These are phyloP conservation scores for Hamamelis virginiana DNA, from an alignment of 164 flowering plant genomes.

Conservation along the genomic window DNA sequence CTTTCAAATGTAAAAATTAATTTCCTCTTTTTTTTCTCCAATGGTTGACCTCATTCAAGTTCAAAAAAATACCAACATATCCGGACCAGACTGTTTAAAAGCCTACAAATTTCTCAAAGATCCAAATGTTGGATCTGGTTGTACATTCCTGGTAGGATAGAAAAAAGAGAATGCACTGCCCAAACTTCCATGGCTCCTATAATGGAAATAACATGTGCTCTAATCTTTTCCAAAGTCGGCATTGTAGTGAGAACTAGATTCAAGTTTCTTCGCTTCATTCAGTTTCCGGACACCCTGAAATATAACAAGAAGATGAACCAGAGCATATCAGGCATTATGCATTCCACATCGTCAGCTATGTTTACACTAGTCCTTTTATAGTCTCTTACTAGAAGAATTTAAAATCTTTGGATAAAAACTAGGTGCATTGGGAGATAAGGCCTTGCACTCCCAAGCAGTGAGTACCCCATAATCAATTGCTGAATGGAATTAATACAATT, in stretches of 20 bases:
- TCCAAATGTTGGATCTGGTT: neutral
- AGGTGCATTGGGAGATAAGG: no score
- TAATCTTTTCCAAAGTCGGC: constrained; percentile 91
- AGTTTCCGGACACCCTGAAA: constrained; percentile 83
- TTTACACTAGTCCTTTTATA: neutral
- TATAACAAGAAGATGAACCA: neutral
- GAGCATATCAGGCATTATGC: neutral
- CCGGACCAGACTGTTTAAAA: no score
- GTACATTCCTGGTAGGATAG: neutral
- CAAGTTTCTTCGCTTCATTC: constrained; percentile 88
- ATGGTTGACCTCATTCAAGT: no score
- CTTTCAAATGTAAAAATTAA: no score
- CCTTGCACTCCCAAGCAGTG: no score
- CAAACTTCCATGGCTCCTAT: constrained; percentile 25
- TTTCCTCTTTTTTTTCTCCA: no score
- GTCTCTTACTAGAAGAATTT: neutral
- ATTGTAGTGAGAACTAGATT: constrained; percentile 78
- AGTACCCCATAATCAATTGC: no score
- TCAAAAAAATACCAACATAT: no score
- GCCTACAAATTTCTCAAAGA: no score
- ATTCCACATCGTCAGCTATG: no score
- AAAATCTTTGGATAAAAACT: neutral
- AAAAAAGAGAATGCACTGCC: constrained; percentile 22
- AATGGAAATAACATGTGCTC: neutral
- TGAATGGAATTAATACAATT: neutral